Base-by-base conservation (phyloP, 2,329 filamentous ascomycete genomes). In the Calonectria pauciramosa region DNA sequence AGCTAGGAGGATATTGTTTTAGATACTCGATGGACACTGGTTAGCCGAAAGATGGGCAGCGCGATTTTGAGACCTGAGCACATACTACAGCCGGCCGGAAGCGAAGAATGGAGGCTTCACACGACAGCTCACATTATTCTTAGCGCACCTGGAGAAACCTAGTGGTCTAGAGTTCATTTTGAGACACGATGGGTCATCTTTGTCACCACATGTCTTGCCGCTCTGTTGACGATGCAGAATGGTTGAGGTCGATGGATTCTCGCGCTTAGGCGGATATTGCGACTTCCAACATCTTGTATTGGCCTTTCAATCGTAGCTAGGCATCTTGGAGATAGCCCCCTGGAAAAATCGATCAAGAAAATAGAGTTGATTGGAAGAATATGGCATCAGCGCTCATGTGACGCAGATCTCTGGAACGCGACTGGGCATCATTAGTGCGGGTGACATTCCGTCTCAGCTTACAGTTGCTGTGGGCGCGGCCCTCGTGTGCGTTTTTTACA, bases 281-380 rank as follows among this genome's bases (percentile, higher is more conserved):
- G 34, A 38, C 32, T 28, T 28, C n/a, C 23, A 60, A 38, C 34
- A 26, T 18, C 16, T 14, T 38, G 20, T 23, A 60, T 23, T 41
- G n/a, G n/a, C 34, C 34, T 38, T 60, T 16, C 14, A 38, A 23
- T 3, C 14, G 34, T 30, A 16, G n/a, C 11, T 23, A n/a, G 34
- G 34, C 30, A 41, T 63, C 23, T 14, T 14, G 34, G 36, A 63
- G 56, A 63, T 63, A 2, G 4, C 23, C 18, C 16, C 5, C 30
- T n/a, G 30, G 20, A n/a, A 34, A 34, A 56, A 20, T 30, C 8
- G 30, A 34, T 34, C 30, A n/a, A 41, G 8, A 41, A 63, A 11
- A 63, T 38, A 20, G 18, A 63, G 34, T 38, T 63, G 36, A 63
- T 63, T 63, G 56, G 34, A 63, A 63, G 34, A 63, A 38, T 38